Percentiles rank a stretch among this genome's conserved stretches.
Evolutionary conservation across 176 grass and related monocot genomes (phyloP).

Genomic region (Ananas comosus): DNA sequence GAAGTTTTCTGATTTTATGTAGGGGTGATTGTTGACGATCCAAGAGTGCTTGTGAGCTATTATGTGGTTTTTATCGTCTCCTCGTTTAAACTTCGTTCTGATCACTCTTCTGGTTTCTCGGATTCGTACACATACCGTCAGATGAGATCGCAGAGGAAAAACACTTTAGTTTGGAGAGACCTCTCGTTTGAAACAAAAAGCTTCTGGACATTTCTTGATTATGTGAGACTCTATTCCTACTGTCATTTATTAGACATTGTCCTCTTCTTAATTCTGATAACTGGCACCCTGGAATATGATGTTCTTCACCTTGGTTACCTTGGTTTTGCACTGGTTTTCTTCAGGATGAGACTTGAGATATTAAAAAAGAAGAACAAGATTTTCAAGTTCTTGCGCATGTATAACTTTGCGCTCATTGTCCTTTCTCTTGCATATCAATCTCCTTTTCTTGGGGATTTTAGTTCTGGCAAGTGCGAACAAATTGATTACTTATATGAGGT

Average conservation of each 20-base stretch:
- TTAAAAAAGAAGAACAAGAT: conserved; percentile 93
- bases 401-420: conserved; percentile 92
- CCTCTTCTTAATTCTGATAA: conserved; percentile 91
- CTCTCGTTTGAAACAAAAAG: conserved; percentile 99
- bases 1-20: conserved; percentile 21
- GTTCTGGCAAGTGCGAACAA: conserved; percentile 79
- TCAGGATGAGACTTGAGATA: conserved; percentile 96
- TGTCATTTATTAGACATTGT: conserved; percentile 98
- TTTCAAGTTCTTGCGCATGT: conserved; percentile 87
- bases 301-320: conserved; percentile 96
- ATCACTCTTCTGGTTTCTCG: conserved; percentile 72
- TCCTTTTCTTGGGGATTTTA: conserved; percentile 90
- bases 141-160: conserved; percentile 80
- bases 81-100: conserved; percentile 79
- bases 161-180: conserved; percentile 77
- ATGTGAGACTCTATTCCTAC: conserved; percentile 75
- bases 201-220: conserved; percentile 98
- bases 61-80: conserved; percentile 94
- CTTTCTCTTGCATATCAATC: conserved; percentile 97
- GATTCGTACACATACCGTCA: conserved; percentile 67
- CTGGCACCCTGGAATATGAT: conserved; percentile 95
- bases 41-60: conserved; percentile 83
- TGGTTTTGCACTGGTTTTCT: conserved; percentile 94
- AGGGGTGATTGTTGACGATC: conserved; percentile 85
- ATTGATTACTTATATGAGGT: conserved; percentile 91